Conservation (phyloP, 108 stramenopile species). For the Stephanodiscus minutulus region DNA sequence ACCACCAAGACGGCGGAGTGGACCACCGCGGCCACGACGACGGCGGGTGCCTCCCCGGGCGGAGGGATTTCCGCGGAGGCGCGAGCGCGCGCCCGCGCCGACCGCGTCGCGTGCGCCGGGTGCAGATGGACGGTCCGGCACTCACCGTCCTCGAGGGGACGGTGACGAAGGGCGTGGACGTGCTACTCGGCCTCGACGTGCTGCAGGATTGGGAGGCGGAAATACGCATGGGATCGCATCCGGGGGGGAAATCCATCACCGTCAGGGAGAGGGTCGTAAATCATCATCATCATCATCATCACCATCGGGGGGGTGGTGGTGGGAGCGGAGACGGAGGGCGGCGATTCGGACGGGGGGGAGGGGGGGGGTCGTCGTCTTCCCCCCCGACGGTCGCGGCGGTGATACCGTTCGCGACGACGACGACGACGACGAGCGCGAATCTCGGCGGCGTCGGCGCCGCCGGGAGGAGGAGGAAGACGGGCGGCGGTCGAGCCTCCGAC, state of each 20-base stretch:
- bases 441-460: background rate
- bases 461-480: background rate
- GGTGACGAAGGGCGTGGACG: conserved; percentile 54
- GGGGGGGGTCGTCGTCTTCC: no score
- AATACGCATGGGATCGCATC: conserved; percentile 31
- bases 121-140: conserved; percentile 52
- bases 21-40: background rate
- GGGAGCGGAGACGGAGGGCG: no score
- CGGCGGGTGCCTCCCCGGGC: background rate
- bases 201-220: conserved; percentile 55
- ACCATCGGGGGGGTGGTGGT: no score
- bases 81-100: no score
- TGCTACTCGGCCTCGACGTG: conserved; percentile 49
- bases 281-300: no score
- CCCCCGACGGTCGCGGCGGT: conserved; percentile 2
- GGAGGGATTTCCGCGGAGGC: background rate
- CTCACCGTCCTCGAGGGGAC: conserved; percentile 58
- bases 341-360: no score
- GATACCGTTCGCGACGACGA: conserved; percentile 10
- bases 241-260: conserved; percentile 15
- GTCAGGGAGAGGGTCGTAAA: conserved; percentile 32
- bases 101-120: no score
- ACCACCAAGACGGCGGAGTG: background rate
- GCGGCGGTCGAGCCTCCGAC: background rate
- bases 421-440: background rate